Percentiles rank a stretch among this genome's conserved stretches.
Evolutionary conservation across 169 alveolate genomes (phyloP).

Genomic region (Eimeria praecox): DNA sequence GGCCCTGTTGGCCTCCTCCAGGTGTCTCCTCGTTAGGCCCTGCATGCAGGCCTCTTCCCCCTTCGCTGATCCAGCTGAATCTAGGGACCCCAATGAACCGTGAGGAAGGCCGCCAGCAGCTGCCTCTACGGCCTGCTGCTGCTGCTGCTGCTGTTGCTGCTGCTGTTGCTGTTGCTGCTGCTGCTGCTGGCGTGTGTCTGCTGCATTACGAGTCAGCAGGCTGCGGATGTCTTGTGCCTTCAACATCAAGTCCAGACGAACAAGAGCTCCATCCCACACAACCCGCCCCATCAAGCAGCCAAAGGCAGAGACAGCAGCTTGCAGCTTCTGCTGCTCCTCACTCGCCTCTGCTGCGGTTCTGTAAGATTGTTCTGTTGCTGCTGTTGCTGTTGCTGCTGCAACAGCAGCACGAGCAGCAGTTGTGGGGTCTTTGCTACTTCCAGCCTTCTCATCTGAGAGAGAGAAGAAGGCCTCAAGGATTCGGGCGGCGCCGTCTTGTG

Average conservation of each 20-base stretch:
- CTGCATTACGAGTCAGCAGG: not conserved
- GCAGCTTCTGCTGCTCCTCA: not conserved
- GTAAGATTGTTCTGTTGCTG: not conserved
- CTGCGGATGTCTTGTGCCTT: not conserved
- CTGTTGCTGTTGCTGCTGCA: not conserved
- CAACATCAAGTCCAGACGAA: not conserved
- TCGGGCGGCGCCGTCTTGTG: not conserved
- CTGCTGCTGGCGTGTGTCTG: not conserved
- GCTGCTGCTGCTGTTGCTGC: conserved; percentile 40
- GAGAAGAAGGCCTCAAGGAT: conserved; percentile 1
- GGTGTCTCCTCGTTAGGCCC: not conserved
- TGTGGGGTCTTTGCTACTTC: not conserved
- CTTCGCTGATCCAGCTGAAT: not conserved
- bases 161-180: conserved; percentile 61
- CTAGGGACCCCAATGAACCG: not conserved
- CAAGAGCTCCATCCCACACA: conserved; percentile 36
- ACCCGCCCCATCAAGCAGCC: conserved; percentile 22
- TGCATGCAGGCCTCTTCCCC: not conserved
- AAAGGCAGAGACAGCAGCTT: conserved; percentile 47
- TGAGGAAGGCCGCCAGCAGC: not conserved
- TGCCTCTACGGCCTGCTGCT: not conserved
- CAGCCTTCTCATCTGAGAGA: not conserved
- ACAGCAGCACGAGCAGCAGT: conserved; percentile 14
- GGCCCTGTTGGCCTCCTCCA: not conserved
- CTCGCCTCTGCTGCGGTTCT: not conserved